phyloP scores from a whole-genome alignment of 208 protist species.

The Novymonas esmeraldas region DNA sequence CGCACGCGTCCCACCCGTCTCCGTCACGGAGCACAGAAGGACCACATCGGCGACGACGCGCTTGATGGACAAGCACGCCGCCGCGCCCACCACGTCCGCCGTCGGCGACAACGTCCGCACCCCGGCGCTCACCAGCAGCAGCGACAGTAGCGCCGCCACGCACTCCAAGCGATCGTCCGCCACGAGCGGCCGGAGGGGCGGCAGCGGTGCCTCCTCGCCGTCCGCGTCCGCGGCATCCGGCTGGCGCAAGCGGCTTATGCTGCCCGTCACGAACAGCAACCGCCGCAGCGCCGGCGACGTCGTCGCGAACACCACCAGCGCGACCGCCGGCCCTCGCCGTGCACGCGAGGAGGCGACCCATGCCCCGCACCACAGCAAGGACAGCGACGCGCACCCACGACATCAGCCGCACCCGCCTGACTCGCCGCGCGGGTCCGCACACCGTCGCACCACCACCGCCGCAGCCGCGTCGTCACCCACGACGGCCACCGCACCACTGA shows the following conservation, averaged over 20 bases:
- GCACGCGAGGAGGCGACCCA: not conserved
- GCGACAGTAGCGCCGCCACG: not conserved
- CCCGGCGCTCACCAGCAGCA: not conserved
- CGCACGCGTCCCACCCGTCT: too few relatives aligned
- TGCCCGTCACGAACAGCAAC: not conserved
- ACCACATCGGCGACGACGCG: not conserved
- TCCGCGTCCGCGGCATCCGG: not conserved
- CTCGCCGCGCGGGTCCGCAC: too few relatives aligned
- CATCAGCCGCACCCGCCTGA: not conserved
- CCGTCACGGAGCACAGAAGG: too few relatives aligned
- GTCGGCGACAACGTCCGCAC: not conserved
- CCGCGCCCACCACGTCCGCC: not conserved
- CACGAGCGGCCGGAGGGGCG: not conserved
- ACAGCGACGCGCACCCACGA: not conserved
- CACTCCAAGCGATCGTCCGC: not conserved
- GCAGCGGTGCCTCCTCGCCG: not conserved
- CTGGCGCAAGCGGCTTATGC: constrained; percentile 1
- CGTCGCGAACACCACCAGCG: not conserved
- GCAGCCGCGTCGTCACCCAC: not conserved
- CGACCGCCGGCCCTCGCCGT: not conserved
- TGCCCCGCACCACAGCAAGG: not conserved
- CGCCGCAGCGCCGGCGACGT: not conserved
- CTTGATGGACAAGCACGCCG: not conserved
- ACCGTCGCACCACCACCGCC: not conserved
- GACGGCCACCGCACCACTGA: not conserved